Conservation (phyloP, 768 basidiomycete species). For the Mycena vitilis region DNA sequence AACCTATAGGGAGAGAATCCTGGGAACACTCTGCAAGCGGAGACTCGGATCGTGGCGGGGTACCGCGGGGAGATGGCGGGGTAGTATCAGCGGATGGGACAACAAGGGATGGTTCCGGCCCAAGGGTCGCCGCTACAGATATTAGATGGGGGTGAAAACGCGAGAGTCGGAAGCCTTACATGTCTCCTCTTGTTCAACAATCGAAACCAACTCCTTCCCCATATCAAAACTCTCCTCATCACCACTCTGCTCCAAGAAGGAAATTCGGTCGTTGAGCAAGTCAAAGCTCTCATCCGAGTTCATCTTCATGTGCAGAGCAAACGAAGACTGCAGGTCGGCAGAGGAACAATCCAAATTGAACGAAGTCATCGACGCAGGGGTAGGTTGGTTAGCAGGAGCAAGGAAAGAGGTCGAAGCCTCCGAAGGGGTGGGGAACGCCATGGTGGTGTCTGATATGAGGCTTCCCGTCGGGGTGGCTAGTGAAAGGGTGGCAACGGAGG, state of each 20-base stretch:
- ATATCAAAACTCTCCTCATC: conserved; percentile 57
- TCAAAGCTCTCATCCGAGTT: conserved; percentile 61
- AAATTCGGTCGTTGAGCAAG: conserved; percentile 63
- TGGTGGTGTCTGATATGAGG: conserved; percentile 36
- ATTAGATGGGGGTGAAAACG: not conserved
- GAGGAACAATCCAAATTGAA: conserved; percentile 52
- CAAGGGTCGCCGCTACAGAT: not conserved
- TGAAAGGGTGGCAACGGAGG: conserved; percentile 43
- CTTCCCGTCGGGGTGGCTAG: conserved; percentile 40
- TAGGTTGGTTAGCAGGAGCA: conserved; percentile 40
- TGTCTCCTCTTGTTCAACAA: conserved; percentile 11
- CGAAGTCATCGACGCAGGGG: conserved; percentile 25
- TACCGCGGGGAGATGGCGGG: not conserved
- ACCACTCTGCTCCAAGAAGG: conserved; percentile 54
- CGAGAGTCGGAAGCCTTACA: conserved; percentile 2
- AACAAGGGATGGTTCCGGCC: not conserved
- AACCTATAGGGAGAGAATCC: conserved; percentile 19
- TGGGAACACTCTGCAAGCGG: not conserved
- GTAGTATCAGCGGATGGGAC: not conserved
- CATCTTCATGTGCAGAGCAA: conserved; percentile 60
- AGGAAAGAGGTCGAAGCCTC: conserved; percentile 36
- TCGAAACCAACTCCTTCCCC: conserved; percentile 24
- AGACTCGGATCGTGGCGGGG: not conserved
- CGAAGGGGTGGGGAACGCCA: conserved; percentile 36
- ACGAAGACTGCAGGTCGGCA: conserved; percentile 60